A percentile compares a stretch with the other conserved stretches of the same genome.
phyloP scores from a whole-genome alignment of 2,329 filamentous ascomycete genomes.

The Zymoseptoria passerinii region DNA sequence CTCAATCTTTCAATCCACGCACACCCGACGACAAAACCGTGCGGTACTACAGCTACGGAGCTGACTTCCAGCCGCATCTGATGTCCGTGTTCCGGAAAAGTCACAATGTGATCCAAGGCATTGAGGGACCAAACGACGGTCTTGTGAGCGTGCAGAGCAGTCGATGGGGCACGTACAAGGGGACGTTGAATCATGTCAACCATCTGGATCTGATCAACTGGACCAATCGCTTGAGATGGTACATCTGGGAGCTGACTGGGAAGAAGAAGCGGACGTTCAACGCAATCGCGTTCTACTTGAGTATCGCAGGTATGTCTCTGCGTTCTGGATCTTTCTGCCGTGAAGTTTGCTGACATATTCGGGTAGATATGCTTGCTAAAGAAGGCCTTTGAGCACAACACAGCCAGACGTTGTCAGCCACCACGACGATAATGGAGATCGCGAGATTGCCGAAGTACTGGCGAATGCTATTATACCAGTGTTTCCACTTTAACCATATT shows the following conservation, averaged over 20 bases:
- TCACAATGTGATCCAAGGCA: constrained; percentile 45
- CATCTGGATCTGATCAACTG: constrained; percentile 60
- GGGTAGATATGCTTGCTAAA: constrained; percentile 34
- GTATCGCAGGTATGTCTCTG: constrained; percentile 50
- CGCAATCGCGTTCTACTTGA: constrained; percentile 55
- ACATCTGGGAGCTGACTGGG: constrained; percentile 48
- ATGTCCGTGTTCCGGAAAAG: constrained; percentile 51
- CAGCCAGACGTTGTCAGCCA: background rate
- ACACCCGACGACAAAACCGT: constrained; percentile 49
- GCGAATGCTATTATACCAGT: background rate
- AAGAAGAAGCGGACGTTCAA: constrained; percentile 54
- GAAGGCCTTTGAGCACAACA: constrained; percentile 27
- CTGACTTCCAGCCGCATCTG: constrained; percentile 46
- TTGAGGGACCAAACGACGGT: constrained; percentile 55
- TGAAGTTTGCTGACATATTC: background rate
- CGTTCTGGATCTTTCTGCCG: background rate
- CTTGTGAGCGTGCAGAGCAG: constrained; percentile 55
- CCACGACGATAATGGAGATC: background rate
- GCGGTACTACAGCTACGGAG: constrained; percentile 57
- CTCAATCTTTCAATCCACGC: constrained; percentile 49
- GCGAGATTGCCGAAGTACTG: background rate
- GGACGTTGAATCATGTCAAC: constrained; percentile 54
- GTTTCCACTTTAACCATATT: background rate
- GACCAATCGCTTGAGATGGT: constrained; percentile 54
- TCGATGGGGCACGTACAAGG: constrained; percentile 55